Conservation (phyloP, 495 filamentous ascomycete genomes). For the Pseudevernia furfuracea region DNA sequence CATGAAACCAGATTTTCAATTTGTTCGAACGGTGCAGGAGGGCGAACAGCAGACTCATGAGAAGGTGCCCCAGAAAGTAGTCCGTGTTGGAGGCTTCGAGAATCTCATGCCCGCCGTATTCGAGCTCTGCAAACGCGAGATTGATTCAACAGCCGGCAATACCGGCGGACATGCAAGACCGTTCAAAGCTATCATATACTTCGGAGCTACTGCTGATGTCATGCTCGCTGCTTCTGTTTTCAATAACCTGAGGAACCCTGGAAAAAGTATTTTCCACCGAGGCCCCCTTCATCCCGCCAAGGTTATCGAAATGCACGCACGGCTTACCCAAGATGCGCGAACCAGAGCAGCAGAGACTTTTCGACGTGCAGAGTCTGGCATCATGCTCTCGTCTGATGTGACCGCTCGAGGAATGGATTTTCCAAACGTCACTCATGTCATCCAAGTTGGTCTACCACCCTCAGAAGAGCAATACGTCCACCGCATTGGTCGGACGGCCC, state of each 20-base stretch:
- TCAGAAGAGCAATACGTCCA: constrained; percentile 64
- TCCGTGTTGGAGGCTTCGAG: constrained; percentile 56
- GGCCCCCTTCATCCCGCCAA: constrained; percentile 41
- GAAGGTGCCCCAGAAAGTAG: constrained; percentile 68
- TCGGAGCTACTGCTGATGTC: constrained; percentile 68
- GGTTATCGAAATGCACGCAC: constrained; percentile 69
- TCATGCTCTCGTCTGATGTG: constrained; percentile 89
- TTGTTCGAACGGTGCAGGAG: constrained; percentile 71
- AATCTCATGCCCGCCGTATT: constrained; percentile 69
- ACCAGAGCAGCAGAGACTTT: constrained; percentile 65
- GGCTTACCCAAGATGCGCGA: constrained; percentile 60
- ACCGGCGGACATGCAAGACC: constrained; percentile 41
- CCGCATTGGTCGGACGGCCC: constrained; percentile 63
- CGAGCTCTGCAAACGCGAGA: constrained; percentile 60
- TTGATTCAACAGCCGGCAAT: constrained; percentile 29
- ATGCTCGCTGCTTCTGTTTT: constrained; percentile 55
- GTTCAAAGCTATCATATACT: constrained; percentile 93
- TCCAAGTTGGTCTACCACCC: constrained; percentile 58
- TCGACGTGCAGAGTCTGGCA: constrained; percentile 51
- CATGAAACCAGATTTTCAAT: constrained; percentile 68
- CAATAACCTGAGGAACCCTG: constrained; percentile 38
- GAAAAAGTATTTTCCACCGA: constrained; percentile 23
- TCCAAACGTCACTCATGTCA: constrained; percentile 62
- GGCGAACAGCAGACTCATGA: constrained; percentile 81
- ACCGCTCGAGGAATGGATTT: constrained; percentile 88